Base-by-base conservation (phyloP, 164 flowering plant species). In the Piper longum region DNA sequence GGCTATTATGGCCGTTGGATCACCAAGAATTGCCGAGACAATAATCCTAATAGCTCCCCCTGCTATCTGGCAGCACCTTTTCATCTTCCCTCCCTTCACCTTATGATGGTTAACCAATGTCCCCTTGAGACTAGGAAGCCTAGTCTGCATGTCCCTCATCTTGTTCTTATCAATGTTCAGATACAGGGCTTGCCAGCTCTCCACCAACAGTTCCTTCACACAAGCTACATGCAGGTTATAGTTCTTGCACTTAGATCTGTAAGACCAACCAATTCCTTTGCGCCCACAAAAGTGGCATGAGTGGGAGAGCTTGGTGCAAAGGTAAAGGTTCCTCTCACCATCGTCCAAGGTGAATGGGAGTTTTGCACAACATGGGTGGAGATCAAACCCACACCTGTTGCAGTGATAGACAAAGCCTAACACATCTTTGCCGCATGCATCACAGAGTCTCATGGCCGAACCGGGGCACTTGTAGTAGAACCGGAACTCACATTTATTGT, bases 321-420 rank as follows among this genome's bases (percentile, higher is more conserved):
- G 62, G 63, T 75, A 75, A 5, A 82, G 79, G 13, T 75, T 73
- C 13, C 43, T 67, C 6, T 77, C 76, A 4, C 86, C 86, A 57
- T 82, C 89, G n/a, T 82, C 71, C 1, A 84, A 63, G 4, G 75
- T 77, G 7, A 60, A 72, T 3, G 89, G 86, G 45, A 84, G 85
- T 39, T 68, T 79, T 1, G 80, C 85, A 57, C 89, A 84, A 52
- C 85, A 85, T 19, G 89, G 89, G 62, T 85, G 89, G 4, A 85
- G 78, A 60, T 85, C 87, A 43, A 79, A 85, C 4, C 81, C 89
- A 42, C 87, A 82, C 5, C 42, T 9, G 44, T 71, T 64, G 73
- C 89, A 85, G 70, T 82, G 81, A 71, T 79, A 84, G 4, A 79
- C 79, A 61, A 81, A 79, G 11, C 83, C 89, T 4, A 57, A 48